These are phyloP conservation scores for Xanthoparmelia taractica DNA, from an alignment of 495 filamentous ascomycete genomes.

Conservation along the genomic window DNA sequence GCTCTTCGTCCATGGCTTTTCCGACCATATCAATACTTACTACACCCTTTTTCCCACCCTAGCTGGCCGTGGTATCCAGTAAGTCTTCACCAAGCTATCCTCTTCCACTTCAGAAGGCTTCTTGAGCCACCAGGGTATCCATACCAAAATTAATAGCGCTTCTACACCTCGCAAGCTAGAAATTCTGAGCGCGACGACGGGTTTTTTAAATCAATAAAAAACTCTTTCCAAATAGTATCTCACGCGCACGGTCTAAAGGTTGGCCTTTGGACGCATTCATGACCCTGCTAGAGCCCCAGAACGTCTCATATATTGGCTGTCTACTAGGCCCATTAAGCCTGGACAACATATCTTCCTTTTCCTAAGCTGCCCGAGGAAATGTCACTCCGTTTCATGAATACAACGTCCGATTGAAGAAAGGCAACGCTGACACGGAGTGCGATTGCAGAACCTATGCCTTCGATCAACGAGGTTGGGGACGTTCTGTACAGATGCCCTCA, in stretches of 20 bases:
- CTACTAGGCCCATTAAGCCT: neutral
- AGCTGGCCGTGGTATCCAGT: constrained; percentile 60
- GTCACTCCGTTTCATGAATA: neutral
- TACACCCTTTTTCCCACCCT: constrained; percentile 59
- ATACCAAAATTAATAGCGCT: neutral
- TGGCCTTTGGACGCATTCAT: neutral
- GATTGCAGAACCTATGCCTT: constrained; percentile 48
- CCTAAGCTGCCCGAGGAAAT: neutral
- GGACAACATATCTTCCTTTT: neutral
- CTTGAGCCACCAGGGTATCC: neutral
- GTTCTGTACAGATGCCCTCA: constrained; percentile 36
- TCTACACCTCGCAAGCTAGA: neutral
- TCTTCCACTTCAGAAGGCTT: neutral
- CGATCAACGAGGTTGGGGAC: constrained; percentile 71
- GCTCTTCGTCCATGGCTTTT: constrained; percentile 80
- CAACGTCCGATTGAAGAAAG: neutral
- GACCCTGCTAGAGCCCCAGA: neutral
- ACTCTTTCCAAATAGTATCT: neutral
- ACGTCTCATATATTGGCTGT: neutral
- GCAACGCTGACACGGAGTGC: neutral
- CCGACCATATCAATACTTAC: constrained; percentile 75
- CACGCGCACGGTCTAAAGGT: neutral
- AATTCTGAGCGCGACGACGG: neutral
- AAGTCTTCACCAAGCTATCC: neutral
- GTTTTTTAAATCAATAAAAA: neutral